These are phyloP conservation scores for Malbranchea cinnamomea DNA, from an alignment of 2,329 filamentous ascomycete genomes.

Conservation along the genomic window DNA sequence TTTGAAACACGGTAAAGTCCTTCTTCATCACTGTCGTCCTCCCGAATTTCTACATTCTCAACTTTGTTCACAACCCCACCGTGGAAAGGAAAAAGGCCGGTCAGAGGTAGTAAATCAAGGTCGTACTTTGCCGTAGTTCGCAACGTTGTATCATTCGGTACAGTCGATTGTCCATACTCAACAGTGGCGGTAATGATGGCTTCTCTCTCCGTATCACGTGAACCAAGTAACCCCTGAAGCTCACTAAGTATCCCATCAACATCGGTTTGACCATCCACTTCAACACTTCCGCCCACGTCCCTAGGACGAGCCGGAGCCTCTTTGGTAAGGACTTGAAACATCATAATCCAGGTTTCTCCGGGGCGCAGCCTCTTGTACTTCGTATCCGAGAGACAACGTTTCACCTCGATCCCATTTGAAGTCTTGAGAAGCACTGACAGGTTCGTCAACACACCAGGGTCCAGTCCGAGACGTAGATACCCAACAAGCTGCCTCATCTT, in stretches of 20 bases:
- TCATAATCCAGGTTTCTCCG: constrained; percentile 19
- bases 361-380: constrained; percentile 14
- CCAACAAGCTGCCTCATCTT: constrained; percentile 13
- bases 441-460: constrained; percentile 14
- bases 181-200: constrained; percentile 16
- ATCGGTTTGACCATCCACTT: background rate
- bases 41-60: too few relatives aligned
- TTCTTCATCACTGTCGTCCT: too few relatives aligned
- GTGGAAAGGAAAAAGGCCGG: too few relatives aligned
- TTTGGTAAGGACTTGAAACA: constrained; percentile 13
- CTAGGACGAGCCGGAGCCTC: constrained; percentile 4
- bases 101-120: too few relatives aligned
- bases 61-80: too few relatives aligned
- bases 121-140: too few relatives aligned
- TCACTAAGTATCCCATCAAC: constrained; percentile 16
- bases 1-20: too few relatives aligned
- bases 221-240: constrained; percentile 17
- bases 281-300: constrained; percentile 4
- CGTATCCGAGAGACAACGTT: constrained; percentile 12
- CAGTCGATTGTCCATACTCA: constrained; percentile 19
- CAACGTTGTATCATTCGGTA: constrained; percentile 14
- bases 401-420: constrained; percentile 13
- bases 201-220: constrained; percentile 9
- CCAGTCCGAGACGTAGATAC: constrained; percentile 18
- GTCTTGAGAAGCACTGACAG: constrained; percentile 14